Evolutionary conservation across 2,329 filamentous ascomycete genomes (phyloP), one percentile per base, ranked within the genome.

Genomic region (Talaromyces sp.): DNA sequence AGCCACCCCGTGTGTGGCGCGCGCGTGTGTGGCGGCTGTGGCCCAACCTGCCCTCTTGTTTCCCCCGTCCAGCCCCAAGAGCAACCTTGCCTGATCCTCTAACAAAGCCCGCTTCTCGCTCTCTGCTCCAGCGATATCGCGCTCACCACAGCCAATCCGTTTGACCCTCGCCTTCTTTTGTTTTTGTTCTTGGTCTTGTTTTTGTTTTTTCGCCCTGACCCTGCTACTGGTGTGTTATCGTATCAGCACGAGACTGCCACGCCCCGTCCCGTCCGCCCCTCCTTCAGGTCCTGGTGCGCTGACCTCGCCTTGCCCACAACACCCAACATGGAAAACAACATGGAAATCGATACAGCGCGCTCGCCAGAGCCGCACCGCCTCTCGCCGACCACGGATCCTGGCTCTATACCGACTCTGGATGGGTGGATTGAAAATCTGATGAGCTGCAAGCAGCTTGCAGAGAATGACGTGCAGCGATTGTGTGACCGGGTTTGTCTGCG

Each of bases 391-490:
- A 84, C 87, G 72, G 95, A 98, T 81, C 90, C 93, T 60, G 88
- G 93, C 64, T 91, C 92, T 69, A 95, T 96, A 81, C 88, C 90
- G 64, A 96, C 92, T 64, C 84, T 99, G 66, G 95, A 99, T 76
- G 92, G 93, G 73, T 99, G 95, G 95, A 98, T 99, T 75, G 93
- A 97, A 84, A 93, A 85, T 81, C 84, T 99, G 80, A 98, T 99
- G 93, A 88, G 81, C 75, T 99, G 95, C 90, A 99, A 99, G 83
- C 95, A 98, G 84, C 84, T 99, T 78, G 87, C 91, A 64, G 95
- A 99, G 82, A 84, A 86, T 67, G 95, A 99, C 76, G 95, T 99
- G 65, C 92, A 96, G 81, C 89, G 93, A 77, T 86, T 99, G 74
- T 99, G 95, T 83, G 95, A 98, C 77, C 96, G 97, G 89, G 93